Conservation (phyloP, 345 rosid species). For the Ceriops decandra region DNA sequence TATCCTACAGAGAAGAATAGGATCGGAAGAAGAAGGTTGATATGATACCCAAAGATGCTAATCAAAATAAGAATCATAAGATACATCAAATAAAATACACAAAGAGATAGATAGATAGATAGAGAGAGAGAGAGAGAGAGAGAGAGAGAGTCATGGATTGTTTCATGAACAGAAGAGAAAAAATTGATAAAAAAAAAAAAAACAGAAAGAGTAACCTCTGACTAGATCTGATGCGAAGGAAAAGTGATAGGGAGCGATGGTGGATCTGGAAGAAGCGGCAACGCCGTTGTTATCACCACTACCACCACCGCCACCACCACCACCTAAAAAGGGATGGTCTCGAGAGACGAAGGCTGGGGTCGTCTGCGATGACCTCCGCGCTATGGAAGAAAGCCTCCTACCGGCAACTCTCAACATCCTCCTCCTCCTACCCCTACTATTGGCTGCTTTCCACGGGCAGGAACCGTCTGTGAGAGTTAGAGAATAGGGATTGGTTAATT, state of each 20-base stretch:
- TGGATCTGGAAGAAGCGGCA: conserved; percentile 38
- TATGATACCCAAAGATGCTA: too few relatives aligned
- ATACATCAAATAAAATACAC: too few relatives aligned
- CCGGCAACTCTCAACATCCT: conserved; percentile 71
- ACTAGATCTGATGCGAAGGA: conserved; percentile 33
- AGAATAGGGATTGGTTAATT: too few relatives aligned
- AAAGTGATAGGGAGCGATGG: conserved; percentile 19
- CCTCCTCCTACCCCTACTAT: not conserved
- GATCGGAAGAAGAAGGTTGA: too few relatives aligned
- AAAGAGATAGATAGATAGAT: too few relatives aligned
- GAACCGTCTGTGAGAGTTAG: too few relatives aligned
- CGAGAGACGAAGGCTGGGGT: conserved; percentile 37
- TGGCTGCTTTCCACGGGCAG: not conserved
- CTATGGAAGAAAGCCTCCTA: conserved; percentile 58
- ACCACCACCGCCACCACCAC: not conserved
- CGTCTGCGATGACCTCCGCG: conserved; percentile 43
- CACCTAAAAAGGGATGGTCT: conserved; percentile 25
- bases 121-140: too few relatives aligned
- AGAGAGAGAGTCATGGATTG: too few relatives aligned
- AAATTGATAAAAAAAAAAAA: not conserved
- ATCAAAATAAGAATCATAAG: too few relatives aligned
- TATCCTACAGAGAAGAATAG: too few relatives aligned
- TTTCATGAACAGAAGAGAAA: not conserved
- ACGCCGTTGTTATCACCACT: not conserved
- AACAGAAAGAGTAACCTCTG: conserved; percentile 44